A percentile compares a stretch with the other conserved stretches of the same genome.
phyloP scores from a whole-genome alignment of 2,329 filamentous ascomycete species.

The Neonectria magnoliae region DNA sequence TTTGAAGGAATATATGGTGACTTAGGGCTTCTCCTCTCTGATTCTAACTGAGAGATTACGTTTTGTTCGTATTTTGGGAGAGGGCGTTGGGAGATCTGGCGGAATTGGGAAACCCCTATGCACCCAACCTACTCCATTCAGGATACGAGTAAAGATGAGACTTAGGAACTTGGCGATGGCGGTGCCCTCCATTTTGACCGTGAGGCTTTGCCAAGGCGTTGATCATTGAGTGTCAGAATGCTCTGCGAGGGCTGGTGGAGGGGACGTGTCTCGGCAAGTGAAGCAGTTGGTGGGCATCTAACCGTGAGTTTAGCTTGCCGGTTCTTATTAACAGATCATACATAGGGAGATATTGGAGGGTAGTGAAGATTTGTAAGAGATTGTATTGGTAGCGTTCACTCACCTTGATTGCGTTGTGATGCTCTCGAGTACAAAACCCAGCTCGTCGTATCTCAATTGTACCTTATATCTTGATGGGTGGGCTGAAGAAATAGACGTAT shows the following conservation, averaged over 20 bases:
- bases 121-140: not conserved
- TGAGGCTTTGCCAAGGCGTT: conserved; percentile 22
- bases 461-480: no score
- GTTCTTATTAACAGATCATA: no score
- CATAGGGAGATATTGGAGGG: no score
- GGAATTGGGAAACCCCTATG: not conserved
- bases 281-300: conserved; percentile 4
- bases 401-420: no score
- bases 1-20: not conserved
- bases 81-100: conserved; percentile 9
- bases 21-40: not conserved
- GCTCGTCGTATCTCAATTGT: no score
- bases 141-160: conserved; percentile 16
- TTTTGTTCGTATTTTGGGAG: not conserved
- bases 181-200: conserved; percentile 5
- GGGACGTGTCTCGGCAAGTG: conserved; percentile 13
- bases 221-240: conserved; percentile 12
- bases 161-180: not conserved
- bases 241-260: not conserved
- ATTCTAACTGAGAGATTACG: conserved; percentile 2
- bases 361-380: not conserved
- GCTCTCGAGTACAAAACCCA: no score
- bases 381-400: no score
- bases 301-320: not conserved
- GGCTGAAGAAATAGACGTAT: no score